phyloP scores from a whole-genome alignment of 257 asterid species.

The Leonotis leonurus region DNA sequence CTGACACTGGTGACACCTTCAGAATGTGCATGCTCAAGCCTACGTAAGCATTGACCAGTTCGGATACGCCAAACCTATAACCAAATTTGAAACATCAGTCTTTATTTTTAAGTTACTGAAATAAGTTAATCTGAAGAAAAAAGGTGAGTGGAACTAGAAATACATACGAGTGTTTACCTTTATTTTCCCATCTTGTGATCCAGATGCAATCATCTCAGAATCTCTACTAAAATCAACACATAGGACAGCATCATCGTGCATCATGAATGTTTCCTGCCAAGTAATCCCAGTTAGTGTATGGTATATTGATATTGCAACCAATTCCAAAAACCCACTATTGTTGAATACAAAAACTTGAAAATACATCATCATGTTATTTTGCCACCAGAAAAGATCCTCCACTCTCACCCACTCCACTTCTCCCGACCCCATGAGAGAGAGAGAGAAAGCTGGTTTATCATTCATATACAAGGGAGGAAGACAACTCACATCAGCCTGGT shows the following conservation, averaged over 20 bases:
- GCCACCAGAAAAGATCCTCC: too few relatives aligned
- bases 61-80: conserved; percentile 94
- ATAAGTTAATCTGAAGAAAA: neutral
- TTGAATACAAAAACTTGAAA: too few relatives aligned
- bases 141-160: neutral
- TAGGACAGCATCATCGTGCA: conserved; percentile 94
- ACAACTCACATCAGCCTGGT: conserved; percentile 92
- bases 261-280: conserved; percentile 92
- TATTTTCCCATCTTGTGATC: conserved; percentile 95
- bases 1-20: conserved; percentile 89
- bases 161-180: conserved; percentile 40
- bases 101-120: neutral
- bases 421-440: too few relatives aligned
- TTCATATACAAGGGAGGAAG: too few relatives aligned
- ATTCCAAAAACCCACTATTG: too few relatives aligned
- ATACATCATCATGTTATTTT: too few relatives aligned
- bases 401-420: too few relatives aligned
- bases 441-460: neutral
- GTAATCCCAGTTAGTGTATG: conserved; percentile 20
- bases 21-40: conserved; percentile 93
- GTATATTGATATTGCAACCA: too few relatives aligned
- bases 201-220: conserved; percentile 97
- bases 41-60: conserved; percentile 94
- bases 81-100: too few relatives aligned
- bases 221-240: conserved; percentile 96